Percentiles rank a stretch among this genome's conserved stretches.
phyloP scores from a whole-genome alignment of 202 grass and related monocot species.

The Panicum hallii region DNA sequence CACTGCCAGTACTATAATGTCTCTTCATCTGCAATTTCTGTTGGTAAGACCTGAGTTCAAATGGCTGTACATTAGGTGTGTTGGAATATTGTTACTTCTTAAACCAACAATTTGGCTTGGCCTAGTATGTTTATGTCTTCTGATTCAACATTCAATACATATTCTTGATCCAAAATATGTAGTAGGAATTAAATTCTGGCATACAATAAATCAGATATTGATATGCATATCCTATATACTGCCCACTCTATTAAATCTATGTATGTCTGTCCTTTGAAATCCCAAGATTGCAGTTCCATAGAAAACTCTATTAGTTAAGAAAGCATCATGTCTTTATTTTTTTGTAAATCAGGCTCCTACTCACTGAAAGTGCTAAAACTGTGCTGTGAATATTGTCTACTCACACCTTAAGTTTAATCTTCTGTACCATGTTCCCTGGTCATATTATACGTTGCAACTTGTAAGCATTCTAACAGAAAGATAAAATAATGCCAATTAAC shows the following conservation, averaged over 20 bases:
- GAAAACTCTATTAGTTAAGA: background rate
- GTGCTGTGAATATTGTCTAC: background rate
- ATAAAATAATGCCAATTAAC: background rate
- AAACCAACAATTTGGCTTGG: background rate
- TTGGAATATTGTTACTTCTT: background rate
- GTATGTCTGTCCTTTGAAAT: background rate
- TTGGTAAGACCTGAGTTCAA: conserved; percentile 38
- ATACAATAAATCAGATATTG: background rate
- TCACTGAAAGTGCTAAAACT: conserved; percentile 20
- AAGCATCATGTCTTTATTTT: background rate
- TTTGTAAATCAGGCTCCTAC: background rate
- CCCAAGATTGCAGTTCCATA: background rate
- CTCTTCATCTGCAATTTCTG: conserved; percentile 39
- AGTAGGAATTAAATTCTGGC: background rate
- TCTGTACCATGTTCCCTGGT: background rate
- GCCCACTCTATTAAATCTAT: background rate
- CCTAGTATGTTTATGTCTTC: background rate
- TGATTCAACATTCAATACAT: background rate
- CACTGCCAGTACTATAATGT: conserved; percentile 67
- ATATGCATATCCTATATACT: background rate
- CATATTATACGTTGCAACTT: background rate
- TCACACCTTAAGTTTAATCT: conserved; percentile 14
- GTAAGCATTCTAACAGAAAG: conserved; percentile 5
- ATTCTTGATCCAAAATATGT: conserved; percentile 3
- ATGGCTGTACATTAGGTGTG: conserved; percentile 1